Percentiles rank a stretch among this genome's conserved stretches.
Evolutionary conservation across 148 eudicot genomes (phyloP).

Genomic region (Heliosperma pusillum): DNA sequence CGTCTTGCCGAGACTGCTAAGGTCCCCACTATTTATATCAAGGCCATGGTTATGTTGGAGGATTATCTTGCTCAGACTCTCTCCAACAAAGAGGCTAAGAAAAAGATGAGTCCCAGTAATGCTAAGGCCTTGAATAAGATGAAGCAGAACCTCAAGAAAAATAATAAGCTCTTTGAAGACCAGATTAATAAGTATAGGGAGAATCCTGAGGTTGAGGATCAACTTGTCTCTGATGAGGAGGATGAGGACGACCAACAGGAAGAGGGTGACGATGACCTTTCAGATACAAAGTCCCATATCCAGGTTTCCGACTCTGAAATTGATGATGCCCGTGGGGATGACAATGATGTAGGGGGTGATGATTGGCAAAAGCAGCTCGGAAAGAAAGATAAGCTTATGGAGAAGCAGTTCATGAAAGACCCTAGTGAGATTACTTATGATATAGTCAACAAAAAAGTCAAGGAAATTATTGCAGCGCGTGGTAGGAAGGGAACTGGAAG

Average conservation of each 20-base stretch:
- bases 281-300: constrained; percentile 35
- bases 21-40: constrained; percentile 61
- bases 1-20: constrained; percentile 56
- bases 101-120: constrained; percentile 86
- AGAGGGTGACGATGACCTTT: constrained; percentile 33
- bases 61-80: constrained; percentile 65
- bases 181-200: constrained; percentile 63
- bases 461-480: constrained; percentile 77
- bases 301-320: constrained; percentile 39
- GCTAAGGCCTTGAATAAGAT: constrained; percentile 80
- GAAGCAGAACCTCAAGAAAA: constrained; percentile 90
- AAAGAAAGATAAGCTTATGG: constrained; percentile 69
- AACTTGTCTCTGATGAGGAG: constrained; percentile 19
- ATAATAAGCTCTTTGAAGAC: constrained; percentile 77
- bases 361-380: constrained; percentile 54
- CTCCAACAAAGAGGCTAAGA: constrained; percentile 81
- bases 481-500: constrained; percentile 86
- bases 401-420: constrained; percentile 56
- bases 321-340: constrained; percentile 26
- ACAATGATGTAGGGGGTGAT: constrained; percentile 27
- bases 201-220: constrained; percentile 62
- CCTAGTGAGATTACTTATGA: constrained; percentile 62
- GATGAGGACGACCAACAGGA: constrained; percentile 34
- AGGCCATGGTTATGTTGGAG: constrained; percentile 80
- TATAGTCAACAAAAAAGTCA: constrained; percentile 75